These are phyloP conservation scores for Candolleomyces eurysporus DNA, from an alignment of 768 basidiomycete species.

Conservation along the genomic window DNA sequence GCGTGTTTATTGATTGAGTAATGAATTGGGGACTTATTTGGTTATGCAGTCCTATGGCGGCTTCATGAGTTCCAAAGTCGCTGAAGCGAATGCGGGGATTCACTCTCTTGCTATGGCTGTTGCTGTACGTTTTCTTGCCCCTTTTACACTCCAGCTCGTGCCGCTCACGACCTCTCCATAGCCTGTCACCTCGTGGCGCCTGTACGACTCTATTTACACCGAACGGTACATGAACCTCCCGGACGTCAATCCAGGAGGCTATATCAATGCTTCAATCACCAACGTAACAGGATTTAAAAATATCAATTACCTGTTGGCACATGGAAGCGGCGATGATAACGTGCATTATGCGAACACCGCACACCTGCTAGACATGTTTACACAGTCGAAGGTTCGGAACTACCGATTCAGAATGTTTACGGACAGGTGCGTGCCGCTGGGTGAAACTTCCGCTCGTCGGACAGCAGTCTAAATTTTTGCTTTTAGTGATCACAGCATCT, in stretches of 20 bases:
- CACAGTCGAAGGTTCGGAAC: slow-evolving; percentile 64
- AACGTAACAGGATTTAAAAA: slow-evolving; percentile 85
- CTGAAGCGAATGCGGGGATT: slow-evolving; percentile 86
- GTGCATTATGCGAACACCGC: slow-evolving; percentile 94
- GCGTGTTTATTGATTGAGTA: background rate
- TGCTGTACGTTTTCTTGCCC: slow-evolving; percentile 54
- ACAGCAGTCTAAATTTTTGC: background rate
- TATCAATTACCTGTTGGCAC: slow-evolving; percentile 80
- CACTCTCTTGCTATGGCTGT: slow-evolving; percentile 91
- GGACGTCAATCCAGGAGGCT: slow-evolving; percentile 76
- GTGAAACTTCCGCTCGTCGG: background rate
- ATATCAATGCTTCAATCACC: slow-evolving; percentile 83
- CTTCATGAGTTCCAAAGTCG: slow-evolving; percentile 91
- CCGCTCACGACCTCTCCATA: background rate
- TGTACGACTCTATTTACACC: slow-evolving; percentile 95
- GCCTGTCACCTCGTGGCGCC: slow-evolving; percentile 86
- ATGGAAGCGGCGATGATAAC: slow-evolving; percentile 96
- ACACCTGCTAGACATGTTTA: slow-evolving; percentile 91
- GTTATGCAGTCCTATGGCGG: slow-evolving; percentile 83
- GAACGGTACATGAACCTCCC: slow-evolving; percentile 96
- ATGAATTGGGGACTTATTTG: slow-evolving; percentile 1
- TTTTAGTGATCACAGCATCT: slow-evolving; percentile 77
- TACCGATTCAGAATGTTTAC: slow-evolving; percentile 96
- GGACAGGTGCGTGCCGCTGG: slow-evolving; percentile 63
- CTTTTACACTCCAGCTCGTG: background rate